Evolutionary conservation across 768 basidiomycete species (phyloP).

Genomic region (Phlegmacium glaucopus): DNA sequence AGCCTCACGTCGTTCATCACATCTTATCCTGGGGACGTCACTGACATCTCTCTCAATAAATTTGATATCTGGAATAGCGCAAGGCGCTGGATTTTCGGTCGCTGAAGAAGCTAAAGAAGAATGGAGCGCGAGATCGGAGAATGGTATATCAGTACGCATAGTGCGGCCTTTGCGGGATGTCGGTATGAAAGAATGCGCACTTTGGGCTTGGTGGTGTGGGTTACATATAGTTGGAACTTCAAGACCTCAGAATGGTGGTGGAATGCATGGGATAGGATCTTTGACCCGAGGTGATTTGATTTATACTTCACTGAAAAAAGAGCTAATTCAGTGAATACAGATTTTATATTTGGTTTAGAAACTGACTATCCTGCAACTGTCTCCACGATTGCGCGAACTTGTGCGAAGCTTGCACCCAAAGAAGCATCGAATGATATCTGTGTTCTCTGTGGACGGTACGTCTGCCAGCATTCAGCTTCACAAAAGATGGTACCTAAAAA

Average conservation of each 20-base stretch:
- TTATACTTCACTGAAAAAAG: background rate
- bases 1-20: slow-evolving; percentile 55
- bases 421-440: slow-evolving; percentile 46
- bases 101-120: slow-evolving; percentile 69
- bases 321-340: slow-evolving; percentile 20
- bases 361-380: slow-evolving; percentile 85
- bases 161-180: slow-evolving; percentile 70
- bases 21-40: slow-evolving; percentile 75
- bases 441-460: slow-evolving; percentile 64
- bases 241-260: slow-evolving; percentile 34
- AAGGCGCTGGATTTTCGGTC: slow-evolving; percentile 73
- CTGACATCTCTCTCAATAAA: slow-evolving; percentile 76
- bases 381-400: slow-evolving; percentile 78
- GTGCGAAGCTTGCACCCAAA: slow-evolving; percentile 73
- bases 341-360: slow-evolving; percentile 79
- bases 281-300: slow-evolving; percentile 61
- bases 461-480: background rate
- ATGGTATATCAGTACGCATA: slow-evolving; percentile 39
- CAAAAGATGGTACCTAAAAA: too few species aligned
- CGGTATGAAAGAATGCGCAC: slow-evolving; percentile 74
- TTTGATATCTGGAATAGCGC: slow-evolving; percentile 69
- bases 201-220: slow-evolving; percentile 73
- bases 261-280: slow-evolving; percentile 56
- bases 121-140: slow-evolving; percentile 41
- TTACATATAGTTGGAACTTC: slow-evolving; percentile 40